A percentile compares a stretch with the other conserved stretches of the same genome.
phyloP scores from a whole-genome alignment of 352 stramenopile genomes.

The Blastocystis sp. region DNA sequence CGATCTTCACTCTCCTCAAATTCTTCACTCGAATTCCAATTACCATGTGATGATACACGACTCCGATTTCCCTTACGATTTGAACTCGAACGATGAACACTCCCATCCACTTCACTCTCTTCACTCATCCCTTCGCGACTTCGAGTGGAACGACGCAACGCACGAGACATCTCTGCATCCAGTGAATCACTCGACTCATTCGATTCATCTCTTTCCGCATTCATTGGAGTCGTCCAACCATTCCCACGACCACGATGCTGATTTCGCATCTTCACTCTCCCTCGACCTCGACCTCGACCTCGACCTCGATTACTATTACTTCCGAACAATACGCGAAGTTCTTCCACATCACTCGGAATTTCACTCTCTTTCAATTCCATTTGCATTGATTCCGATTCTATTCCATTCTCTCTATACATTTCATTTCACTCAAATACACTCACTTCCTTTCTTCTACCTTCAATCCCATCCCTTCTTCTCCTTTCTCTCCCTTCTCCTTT shows the following conservation, averaged over 20 bases:
- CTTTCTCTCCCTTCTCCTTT: neutral
- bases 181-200: constrained; percentile 12
- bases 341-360: constrained; percentile 1
- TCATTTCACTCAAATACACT: neutral
- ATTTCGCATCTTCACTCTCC: neutral
- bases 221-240: neutral
- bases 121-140: neutral
- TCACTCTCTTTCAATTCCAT: neutral
- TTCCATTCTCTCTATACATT: neutral
- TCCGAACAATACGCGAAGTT: neutral
- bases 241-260: neutral
- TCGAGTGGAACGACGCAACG: neutral
- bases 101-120: neutral
- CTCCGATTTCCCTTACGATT: neutral
- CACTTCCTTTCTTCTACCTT: neutral
- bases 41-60: neutral
- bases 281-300: neutral
- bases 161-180: neutral
- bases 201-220: neutral
- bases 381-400: neutral
- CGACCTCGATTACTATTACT: neutral
- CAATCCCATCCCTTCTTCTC: too few relatives aligned
- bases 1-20: neutral
- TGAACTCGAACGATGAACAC: neutral
- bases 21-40: neutral